Evolutionary conservation across 2,329 filamentous ascomycete genomes (phyloP).

Genomic region (Trichoderma sp.): DNA sequence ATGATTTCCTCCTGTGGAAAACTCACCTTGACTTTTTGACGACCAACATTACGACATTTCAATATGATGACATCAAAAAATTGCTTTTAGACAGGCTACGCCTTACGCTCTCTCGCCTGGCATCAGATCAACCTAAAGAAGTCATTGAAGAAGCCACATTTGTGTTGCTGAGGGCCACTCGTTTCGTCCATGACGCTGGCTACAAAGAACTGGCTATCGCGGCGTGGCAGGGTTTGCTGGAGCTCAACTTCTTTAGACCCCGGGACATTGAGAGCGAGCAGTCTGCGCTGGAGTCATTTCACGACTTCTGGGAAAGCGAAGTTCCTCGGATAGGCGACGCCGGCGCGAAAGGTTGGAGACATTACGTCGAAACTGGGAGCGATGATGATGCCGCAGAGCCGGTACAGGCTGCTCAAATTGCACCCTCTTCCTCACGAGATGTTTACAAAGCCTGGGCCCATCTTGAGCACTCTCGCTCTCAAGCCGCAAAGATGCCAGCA

Average conservation of each 20-base stretch:
- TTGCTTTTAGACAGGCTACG: constrained; percentile 55
- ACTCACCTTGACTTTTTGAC: constrained; percentile 71
- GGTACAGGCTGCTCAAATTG: constrained; percentile 16
- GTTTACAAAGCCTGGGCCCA: constrained; percentile 51
- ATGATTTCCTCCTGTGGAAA: constrained; percentile 63
- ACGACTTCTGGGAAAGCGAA: constrained; percentile 86
- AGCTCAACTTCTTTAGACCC: constrained; percentile 65
- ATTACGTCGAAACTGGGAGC: constrained; percentile 42
- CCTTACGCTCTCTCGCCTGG: constrained; percentile 19
- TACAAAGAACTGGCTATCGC: constrained; percentile 74
- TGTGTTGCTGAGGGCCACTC: constrained; percentile 70
- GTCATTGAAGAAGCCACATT: constrained; percentile 50
- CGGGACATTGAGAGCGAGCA: constrained; percentile 26
- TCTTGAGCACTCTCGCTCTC: constrained; percentile 51
- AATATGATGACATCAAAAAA: constrained; percentile 62
- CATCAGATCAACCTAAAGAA: background rate
- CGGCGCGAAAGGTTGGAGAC: constrained; percentile 66
- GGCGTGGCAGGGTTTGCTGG: constrained; percentile 79
- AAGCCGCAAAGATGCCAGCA: constrained; percentile 59
- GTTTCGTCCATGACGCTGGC: constrained; percentile 72
- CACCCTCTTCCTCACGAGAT: constrained; percentile 36
- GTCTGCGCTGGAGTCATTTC: constrained; percentile 47
- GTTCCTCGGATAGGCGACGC: constrained; percentile 72
- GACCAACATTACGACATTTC: constrained; percentile 63
- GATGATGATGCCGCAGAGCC: constrained; percentile 42